Evolutionary conservation across 2,329 filamentous ascomycete genomes (phyloP), one percentile per base, ranked within the genome.

Genomic region (Epicoccum sorghinum): DNA sequence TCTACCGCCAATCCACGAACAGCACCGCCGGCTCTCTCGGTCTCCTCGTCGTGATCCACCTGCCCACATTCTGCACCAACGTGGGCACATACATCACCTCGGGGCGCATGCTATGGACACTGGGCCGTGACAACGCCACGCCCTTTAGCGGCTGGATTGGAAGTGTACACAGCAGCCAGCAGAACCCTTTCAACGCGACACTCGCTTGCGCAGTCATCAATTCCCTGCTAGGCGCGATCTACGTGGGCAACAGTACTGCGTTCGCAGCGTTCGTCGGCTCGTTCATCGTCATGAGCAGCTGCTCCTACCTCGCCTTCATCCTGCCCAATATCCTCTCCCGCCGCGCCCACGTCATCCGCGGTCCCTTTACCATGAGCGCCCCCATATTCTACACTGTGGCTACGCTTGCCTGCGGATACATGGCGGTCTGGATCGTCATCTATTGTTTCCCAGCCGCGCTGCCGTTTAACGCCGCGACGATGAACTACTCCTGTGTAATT

Each of bases 251-350:
- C 55, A 81, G 79, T 1, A 87, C 85, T 0, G 88, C 88, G 0
- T 90, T 90, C 73, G 82, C 83, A 37, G 87, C 87, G 0, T 83
- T 90, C 24, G 82, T 89, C 7, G 85, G 85, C 8, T 81, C 78
- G 0, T 86, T 84, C 67, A 79, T 84, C 47, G 78, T 86, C 12
- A 75, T 86, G 0, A 76, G 77, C 3, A 81, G 81, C 0, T 65
- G 82, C 8, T 86, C 83, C 0, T 90, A 87, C 67, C 76, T 88
- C 3, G 83, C 84, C 0, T 85, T 86, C 6, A 86, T 90, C 48
- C 71, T 89, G 2, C 78, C 78, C 8, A 74, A 80, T 46, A 55
- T 79, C 30, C 57, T 79, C 2, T 72, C 72, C 1, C 59, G 72
- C 13, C 64, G 78, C 7, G 62, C 56, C n/a, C 60, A 78, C 51